Base-by-base conservation (phyloP, 257 asterid genomes). In the Asclepias syriaca region DNA sequence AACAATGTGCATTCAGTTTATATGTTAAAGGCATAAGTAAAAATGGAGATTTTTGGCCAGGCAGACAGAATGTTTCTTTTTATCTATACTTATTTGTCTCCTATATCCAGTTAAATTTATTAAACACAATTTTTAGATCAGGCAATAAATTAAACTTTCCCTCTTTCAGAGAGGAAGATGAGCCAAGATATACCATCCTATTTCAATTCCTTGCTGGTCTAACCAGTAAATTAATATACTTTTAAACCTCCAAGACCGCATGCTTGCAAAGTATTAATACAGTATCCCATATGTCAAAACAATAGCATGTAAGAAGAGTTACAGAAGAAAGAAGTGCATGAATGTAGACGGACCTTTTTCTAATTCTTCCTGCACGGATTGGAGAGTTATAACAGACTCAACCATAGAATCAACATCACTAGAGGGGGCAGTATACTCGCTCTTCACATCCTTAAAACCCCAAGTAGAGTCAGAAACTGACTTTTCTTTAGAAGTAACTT, bases 301-400 rank as follows among this genome's bases (percentile, higher is more conserved):
- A 55, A 48, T 71, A 70, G 24, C 45, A 74, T 21, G 37, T 8
- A 15, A 54, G 15, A n/a, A 68, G 48, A 58, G 51, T 54, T 70
- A 67, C 40, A 22, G 11, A 59, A 73, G 37, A 4, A 39, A 24
- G 49, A 27, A 76, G 68, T 46, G 51, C 70, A 70, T 34, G 45
- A 69, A 75, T 71, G 45, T 7, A 37, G 56, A 77, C 77, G 21
- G 56, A 90, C 98, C 98, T 86, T 79, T 82, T 78, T 77, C 84
- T 48, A 90, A 81, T 48, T 87, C 93, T 79, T 86, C 95, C 79
- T 78, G 81, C 53, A 68, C 90, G 58, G 88, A 83, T 34, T 85
- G 95, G 73, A 88, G 87, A 22, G 73, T 79, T 74, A 66, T 51
- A 73, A 87, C 66, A 66, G 95, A 84, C 57, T 83, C 89, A 69